Conservation (phyloP, 2,329 filamentous ascomycete genomes). For the Trichoderma pleuroti region DNA sequence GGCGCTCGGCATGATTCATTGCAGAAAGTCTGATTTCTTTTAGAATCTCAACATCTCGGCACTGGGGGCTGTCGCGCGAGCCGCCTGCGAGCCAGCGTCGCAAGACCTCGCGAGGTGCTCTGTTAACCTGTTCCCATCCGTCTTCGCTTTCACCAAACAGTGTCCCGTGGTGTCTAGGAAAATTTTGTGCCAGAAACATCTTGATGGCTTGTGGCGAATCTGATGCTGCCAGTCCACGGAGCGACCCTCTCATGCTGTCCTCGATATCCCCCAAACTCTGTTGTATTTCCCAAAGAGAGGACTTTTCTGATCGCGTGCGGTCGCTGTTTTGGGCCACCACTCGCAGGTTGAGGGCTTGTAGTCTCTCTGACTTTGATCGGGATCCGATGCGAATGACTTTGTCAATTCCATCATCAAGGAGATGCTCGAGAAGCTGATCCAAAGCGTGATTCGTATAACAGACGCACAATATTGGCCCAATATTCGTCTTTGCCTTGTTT, state of each 20-base stretch:
- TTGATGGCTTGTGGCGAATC: background rate
- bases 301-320: conserved; percentile 38
- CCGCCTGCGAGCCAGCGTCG: background rate
- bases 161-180: background rate
- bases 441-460: conserved; percentile 44
- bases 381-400: conserved; percentile 61
- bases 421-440: conserved; percentile 47
- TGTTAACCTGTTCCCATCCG: background rate
- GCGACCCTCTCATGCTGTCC: background rate
- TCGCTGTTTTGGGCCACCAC: conserved; percentile 30
- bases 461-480: conserved; percentile 51
- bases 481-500: conserved; percentile 35
- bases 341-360: conserved; percentile 51
- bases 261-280: background rate
- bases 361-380: conserved; percentile 50
- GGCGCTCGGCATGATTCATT: conserved; percentile 19
- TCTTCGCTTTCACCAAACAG: conserved; percentile 7
- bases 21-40: background rate
- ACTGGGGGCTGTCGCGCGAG: background rate
- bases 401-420: conserved; percentile 39
- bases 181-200: background rate
- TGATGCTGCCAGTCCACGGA: background rate
- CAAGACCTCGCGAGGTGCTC: background rate
- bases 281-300: background rate
- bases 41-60: background rate